Evolutionary conservation across 2,329 filamentous ascomycete species (phyloP), one percentile per base, ranked within the genome.

Genomic region (Colletotrichum australisinense): DNA sequence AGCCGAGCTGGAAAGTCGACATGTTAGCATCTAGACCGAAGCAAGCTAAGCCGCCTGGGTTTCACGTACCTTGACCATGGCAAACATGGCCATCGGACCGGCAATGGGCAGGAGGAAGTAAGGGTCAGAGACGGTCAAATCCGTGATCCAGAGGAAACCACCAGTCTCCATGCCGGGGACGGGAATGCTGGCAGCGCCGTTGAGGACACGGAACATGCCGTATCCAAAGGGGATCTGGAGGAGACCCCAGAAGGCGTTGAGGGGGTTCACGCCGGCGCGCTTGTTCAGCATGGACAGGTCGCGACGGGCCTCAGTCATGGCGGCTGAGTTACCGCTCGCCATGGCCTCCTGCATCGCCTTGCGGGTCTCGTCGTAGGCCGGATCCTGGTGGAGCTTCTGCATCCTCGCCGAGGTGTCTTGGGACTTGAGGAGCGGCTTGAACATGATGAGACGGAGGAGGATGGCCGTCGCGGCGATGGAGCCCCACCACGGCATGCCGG

Each of bases 401-500:
- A 94, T 86, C 74, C 88, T 89, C 26, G 93, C 91, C 49, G 85
- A 83, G 66, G 89, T 88, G 78, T 94, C 91, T 56, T 91, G 88
- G 19, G 90, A 88, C 46, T 83, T 80, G 28, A 94, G 79, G 76
- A 90, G 91, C 16, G 94, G 89, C 73, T 92, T 91, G 78, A 96
- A 86, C 76, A 97, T 86, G 60, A 85, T 79, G 9, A 88, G 72
- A 74, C 96, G 94, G 73, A 95, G 84, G 7, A 91, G 72, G 1
- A 95, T 42, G 42, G 93, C 92, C 0, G 92, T 89, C 5, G 88
- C 82, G 57, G 92, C 82, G 77, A 98, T 93, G 73, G 93, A 90
- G 1, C 86, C 91, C 87, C 94, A 95, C 97, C 97, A 98, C 14
- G 95, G 94, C 68, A 94, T 83, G 46, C 93, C 94, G 1, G 82